Conservation (phyloP, 139 green algal species). For the Coelastrella sp. region DNA sequence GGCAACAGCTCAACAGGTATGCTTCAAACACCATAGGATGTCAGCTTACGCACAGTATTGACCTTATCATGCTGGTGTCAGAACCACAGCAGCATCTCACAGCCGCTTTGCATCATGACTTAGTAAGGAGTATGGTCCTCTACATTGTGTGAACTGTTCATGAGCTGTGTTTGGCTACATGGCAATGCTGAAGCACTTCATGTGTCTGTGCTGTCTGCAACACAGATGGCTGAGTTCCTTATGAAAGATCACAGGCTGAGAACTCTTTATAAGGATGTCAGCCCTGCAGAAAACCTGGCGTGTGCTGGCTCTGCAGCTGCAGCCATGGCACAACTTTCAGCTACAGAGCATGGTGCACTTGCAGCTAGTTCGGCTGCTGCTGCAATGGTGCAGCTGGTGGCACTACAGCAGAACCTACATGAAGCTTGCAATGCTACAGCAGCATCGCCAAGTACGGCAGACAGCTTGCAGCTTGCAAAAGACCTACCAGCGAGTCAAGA, state of each 20-base stretch:
- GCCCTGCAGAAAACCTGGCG: background rate
- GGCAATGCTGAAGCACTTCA: background rate
- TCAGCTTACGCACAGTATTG: no score
- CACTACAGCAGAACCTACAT: background rate
- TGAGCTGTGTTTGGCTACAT: background rate
- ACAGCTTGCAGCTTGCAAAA: background rate
- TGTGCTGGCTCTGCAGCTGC: slow-evolving; percentile 25
- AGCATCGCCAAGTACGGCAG: background rate
- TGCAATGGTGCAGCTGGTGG: background rate
- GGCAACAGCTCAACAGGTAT: slow-evolving; percentile 38
- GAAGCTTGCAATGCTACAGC: background rate
- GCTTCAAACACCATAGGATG: no score
- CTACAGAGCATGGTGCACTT: background rate
- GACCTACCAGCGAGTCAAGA: background rate
- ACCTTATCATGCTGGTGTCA: background rate
- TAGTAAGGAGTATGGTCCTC: no score
- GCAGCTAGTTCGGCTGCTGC: background rate
- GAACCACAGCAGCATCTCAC: no score
- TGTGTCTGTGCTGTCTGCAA: background rate
- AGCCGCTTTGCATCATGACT: no score
- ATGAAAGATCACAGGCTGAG: slow-evolving; percentile 8
- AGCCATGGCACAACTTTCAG: slow-evolving; percentile 7
- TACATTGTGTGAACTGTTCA: no score
- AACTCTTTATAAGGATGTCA: background rate
- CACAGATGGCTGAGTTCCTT: slow-evolving; percentile 19